These are phyloP conservation scores for Heterobasidion annosum DNA, from an alignment of 1,284 basidiomycete genomes.

Conservation along the genomic window DNA sequence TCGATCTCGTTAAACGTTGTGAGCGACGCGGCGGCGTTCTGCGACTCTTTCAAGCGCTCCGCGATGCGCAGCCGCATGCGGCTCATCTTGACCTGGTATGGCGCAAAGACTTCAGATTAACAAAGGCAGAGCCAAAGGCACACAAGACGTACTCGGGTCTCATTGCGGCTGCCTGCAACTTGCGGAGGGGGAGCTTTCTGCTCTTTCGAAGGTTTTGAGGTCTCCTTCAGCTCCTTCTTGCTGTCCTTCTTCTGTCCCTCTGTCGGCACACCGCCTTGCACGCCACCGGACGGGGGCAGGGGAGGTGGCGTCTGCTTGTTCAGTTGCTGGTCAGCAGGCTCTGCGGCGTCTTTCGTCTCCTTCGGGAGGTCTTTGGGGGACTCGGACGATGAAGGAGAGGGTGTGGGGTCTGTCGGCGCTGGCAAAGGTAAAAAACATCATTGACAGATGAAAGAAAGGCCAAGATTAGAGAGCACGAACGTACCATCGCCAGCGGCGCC, in stretches of 20 bases:
- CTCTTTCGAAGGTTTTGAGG: slow-evolving; percentile 31
- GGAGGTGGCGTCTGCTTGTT: slow-evolving; percentile 35
- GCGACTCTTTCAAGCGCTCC: slow-evolving; percentile 96
- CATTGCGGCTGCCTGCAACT: slow-evolving; percentile 57
- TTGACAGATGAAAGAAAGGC: slow-evolving; percentile 1
- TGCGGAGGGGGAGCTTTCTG: slow-evolving; percentile 25
- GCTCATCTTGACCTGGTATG: slow-evolving; percentile 83
- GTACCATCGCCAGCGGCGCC: slow-evolving; percentile 59
- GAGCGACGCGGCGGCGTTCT: slow-evolving; percentile 93
- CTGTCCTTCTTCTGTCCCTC: slow-evolving; percentile 17
- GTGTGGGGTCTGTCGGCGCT: slow-evolving; percentile 16
- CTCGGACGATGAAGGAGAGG: slow-evolving; percentile 8
- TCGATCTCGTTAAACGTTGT: slow-evolving; percentile 99
- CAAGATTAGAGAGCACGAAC: slow-evolving; percentile 11
- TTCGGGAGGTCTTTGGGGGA: slow-evolving; percentile 26
- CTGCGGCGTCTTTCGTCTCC: slow-evolving; percentile 30
- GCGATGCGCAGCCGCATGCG: slow-evolving; percentile 97
- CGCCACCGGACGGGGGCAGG: slow-evolving; percentile 25
- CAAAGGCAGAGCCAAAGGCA: background rate
- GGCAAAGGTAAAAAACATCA: background rate
- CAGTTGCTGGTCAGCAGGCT: slow-evolving; percentile 42
- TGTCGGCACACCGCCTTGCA: slow-evolving; percentile 24
- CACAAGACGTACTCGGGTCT: slow-evolving; percentile 67
- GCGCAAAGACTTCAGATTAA: background rate
- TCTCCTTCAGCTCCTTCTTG: slow-evolving; percentile 33